phyloP scores from a whole-genome alignment of 1,284 basidiomycete genomes.

The Schizopora paradoxa region DNA sequence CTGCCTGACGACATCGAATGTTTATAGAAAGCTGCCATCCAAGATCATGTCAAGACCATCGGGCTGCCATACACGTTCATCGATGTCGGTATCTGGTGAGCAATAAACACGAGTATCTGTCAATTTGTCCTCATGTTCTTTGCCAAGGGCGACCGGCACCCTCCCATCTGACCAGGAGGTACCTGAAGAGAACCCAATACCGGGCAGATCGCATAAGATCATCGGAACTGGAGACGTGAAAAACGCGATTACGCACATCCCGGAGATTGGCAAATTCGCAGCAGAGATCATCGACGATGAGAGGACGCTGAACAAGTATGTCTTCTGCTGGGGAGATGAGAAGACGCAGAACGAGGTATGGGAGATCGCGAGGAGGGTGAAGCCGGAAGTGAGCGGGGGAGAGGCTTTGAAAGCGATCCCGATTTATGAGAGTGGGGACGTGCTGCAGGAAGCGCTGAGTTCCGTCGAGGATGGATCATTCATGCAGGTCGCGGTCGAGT shows the following conservation, averaged over 20 bases:
- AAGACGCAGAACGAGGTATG: background rate
- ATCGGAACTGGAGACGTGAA: conserved; percentile 12
- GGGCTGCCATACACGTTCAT: background rate
- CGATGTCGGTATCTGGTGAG: background rate
- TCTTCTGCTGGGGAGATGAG: conserved; percentile 5
- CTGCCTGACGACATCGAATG: background rate
- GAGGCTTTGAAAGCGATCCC: no score
- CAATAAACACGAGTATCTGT: background rate
- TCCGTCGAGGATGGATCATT: no score
- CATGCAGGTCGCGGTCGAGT: no score
- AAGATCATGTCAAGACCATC: background rate
- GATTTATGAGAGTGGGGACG: no score
- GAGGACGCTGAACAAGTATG: conserved; percentile 16
- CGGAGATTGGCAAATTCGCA: conserved; percentile 14
- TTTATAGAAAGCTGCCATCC: background rate
- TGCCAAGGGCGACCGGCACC: no score
- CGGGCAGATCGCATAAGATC: background rate
- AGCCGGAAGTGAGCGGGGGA: no score
- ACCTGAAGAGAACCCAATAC: background rate
- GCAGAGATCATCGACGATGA: conserved; percentile 17
- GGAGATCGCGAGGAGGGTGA: no score
- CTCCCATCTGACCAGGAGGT: no score
- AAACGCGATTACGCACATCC: conserved; percentile 6
- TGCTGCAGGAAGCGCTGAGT: no score
- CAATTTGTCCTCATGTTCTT: background rate